phyloP scores from a whole-genome alignment of 306 rosid genomes.

The Castanea mollissima region DNA sequence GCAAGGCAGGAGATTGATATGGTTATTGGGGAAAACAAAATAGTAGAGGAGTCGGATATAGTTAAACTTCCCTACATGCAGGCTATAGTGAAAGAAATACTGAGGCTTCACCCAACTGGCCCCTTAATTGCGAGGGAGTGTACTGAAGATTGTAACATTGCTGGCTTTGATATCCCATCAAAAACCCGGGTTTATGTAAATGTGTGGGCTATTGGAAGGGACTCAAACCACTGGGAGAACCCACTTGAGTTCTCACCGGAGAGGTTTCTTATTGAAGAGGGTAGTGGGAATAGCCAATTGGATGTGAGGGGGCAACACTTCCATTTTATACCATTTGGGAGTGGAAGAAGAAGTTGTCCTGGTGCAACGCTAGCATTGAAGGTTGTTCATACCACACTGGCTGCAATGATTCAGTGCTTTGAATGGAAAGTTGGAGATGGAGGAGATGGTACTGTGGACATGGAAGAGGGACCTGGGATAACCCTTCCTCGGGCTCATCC shows the following conservation, averaged over 20 bases:
- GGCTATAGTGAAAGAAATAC: slow-evolving; percentile 77
- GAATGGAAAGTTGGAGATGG: slow-evolving; percentile 52
- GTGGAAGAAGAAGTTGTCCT: slow-evolving; percentile 88
- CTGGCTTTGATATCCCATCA: slow-evolving; percentile 66
- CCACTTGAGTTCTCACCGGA: slow-evolving; percentile 75
- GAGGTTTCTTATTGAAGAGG: slow-evolving; percentile 50
- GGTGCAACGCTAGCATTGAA: slow-evolving; percentile 74
- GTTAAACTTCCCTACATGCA: slow-evolving; percentile 62
- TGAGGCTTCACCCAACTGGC: slow-evolving; percentile 80
- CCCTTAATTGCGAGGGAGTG: slow-evolving; percentile 68
- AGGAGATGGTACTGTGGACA: slow-evolving; percentile 29
- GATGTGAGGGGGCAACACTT: slow-evolving; percentile 81
- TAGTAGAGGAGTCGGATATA: slow-evolving; percentile 67
- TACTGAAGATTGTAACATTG: slow-evolving; percentile 34
- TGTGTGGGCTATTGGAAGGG: slow-evolving; percentile 81
- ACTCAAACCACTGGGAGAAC: slow-evolving; percentile 63
- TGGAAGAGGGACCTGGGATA: slow-evolving; percentile 67
- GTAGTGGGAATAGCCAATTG: slow-evolving; percentile 31
- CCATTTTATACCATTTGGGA: slow-evolving; percentile 74
- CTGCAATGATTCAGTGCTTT: slow-evolving; percentile 77
- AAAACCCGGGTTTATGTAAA: slow-evolving; percentile 66
- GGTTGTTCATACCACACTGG: slow-evolving; percentile 55
- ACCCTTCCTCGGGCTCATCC: slow-evolving; percentile 64
- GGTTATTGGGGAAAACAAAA: slow-evolving; percentile 48
- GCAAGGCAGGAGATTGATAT: slow-evolving; percentile 61